Base-by-base conservation (phyloP, 2,329 filamentous ascomycete species). In the Pseudogymnoascus sp. region DNA sequence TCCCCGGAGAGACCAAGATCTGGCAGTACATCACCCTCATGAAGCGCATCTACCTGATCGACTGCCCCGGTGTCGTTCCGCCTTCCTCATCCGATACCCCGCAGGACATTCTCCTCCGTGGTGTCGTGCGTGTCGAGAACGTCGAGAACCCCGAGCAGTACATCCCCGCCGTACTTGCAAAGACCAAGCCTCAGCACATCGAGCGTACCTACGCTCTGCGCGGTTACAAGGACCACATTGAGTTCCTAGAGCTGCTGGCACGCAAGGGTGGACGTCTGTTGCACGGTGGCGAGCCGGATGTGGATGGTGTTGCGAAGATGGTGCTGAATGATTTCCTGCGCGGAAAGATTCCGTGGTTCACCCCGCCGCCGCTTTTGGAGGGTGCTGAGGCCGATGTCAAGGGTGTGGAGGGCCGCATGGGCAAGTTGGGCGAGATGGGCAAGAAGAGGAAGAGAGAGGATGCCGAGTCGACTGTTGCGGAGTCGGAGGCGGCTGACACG, bases 11-110 rank as follows among this genome's bases (percentile, higher is more conserved):
- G 78, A 97, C 93, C 35, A 97, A 97, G 76, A 89, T 97, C 31
- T 97, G 94, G 93, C 93, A 97, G 73, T 97, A 97, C 71, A 91
- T 97, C 67, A 96, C 92, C 2, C 76, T 97, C 63, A 96, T 96
- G 89, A 95, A 92, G 77, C 82, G 91, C 60, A 96, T 96, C 60
- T 92, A 93, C 75, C 83, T 99, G 61, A 97, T 99, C 68, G 94
- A 99, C 70, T 97, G 93, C 70, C 94, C 94, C 39, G 94, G 94
- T 74, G 92, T 99, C 40, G 94, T 97, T 0, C 94, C 94, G 3
- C 93, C 94, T 0, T 94, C 89, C 66, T 85, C 85, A 64, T 84
- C 85, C 61, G 93, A 97, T 70, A 89, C 87, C 0, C 89, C 92
- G 29, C 85, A 92, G 69, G 92, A 97, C 66, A 88, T 99, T 61